These are phyloP conservation scores for Ligustrum vulgare DNA, from an alignment of 257 asterid species.

Conservation along the genomic window DNA sequence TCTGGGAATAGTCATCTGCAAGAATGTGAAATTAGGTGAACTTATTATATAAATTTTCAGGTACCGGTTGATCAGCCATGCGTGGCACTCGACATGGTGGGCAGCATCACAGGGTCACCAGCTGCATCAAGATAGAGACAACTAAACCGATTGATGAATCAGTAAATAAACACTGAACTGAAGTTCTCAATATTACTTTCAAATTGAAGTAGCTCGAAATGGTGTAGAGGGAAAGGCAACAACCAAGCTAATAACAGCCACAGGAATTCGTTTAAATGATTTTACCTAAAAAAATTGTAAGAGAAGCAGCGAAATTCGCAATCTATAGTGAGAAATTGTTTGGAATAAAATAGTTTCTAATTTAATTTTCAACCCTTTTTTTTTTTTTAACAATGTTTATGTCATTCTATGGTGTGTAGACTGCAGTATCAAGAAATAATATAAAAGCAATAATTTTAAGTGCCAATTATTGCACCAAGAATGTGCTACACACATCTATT, in stretches of 20 bases:
- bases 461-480: no score
- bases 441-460: no score
- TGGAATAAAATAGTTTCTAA: neutral
- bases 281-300: neutral
- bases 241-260: neutral
- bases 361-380: neutral
- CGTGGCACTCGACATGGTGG: constrained; percentile 29
- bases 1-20: neutral
- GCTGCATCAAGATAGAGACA: constrained; percentile 9
- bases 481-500: no score
- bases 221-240: neutral
- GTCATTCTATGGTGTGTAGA: neutral
- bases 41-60: constrained; percentile 15
- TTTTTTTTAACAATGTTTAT: neutral
- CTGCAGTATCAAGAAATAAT: neutral
- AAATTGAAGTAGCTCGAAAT: neutral
- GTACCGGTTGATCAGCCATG: constrained; percentile 54
- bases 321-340: neutral
- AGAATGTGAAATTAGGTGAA: neutral
- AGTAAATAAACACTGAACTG: neutral
- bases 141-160: neutral
- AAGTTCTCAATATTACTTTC: neutral
- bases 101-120: constrained; percentile 26
- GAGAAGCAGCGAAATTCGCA: neutral
- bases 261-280: neutral